phyloP scores from a whole-genome alignment of 2,329 filamentous ascomycete genomes.

The Plectosphaerella plurivora region DNA sequence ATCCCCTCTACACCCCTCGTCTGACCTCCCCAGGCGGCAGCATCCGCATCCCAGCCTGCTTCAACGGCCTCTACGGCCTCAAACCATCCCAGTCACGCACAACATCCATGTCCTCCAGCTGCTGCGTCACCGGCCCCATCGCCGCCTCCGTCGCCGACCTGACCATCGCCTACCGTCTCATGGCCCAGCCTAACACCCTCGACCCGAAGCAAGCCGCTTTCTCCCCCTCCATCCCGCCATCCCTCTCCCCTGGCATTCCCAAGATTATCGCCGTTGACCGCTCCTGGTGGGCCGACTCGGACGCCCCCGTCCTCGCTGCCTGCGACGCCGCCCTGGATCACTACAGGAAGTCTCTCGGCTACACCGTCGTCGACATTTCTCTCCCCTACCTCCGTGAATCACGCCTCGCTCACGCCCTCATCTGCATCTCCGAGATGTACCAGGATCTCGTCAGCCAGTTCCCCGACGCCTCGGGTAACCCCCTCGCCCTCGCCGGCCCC shows the following conservation, averaged over 20 bases:
- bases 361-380: conserved; percentile 51
- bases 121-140: conserved; percentile 69
- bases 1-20: neutral
- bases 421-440: conserved; percentile 70
- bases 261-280: conserved; percentile 68
- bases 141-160: conserved; percentile 73
- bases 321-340: conserved; percentile 60
- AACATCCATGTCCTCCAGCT: conserved; percentile 46
- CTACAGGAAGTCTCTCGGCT: conserved; percentile 45
- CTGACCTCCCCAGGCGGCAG: conserved; percentile 49
- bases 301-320: conserved; percentile 54
- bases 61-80: conserved; percentile 77
- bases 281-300: conserved; percentile 44
- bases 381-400: conserved; percentile 66
- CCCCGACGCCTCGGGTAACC: conserved; percentile 39
- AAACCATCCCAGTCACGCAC: conserved; percentile 74
- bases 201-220: conserved; percentile 56
- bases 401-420: conserved; percentile 71
- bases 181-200: conserved; percentile 69
- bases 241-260: conserved; percentile 27
- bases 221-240: conserved; percentile 46
- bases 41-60: conserved; percentile 67
- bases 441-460: conserved; percentile 33
- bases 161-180: conserved; percentile 74
- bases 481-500: conserved; percentile 54